These are phyloP conservation scores for Crotalaria pallida DNA, from an alignment of 306 rosid species.

Conservation along the genomic window DNA sequence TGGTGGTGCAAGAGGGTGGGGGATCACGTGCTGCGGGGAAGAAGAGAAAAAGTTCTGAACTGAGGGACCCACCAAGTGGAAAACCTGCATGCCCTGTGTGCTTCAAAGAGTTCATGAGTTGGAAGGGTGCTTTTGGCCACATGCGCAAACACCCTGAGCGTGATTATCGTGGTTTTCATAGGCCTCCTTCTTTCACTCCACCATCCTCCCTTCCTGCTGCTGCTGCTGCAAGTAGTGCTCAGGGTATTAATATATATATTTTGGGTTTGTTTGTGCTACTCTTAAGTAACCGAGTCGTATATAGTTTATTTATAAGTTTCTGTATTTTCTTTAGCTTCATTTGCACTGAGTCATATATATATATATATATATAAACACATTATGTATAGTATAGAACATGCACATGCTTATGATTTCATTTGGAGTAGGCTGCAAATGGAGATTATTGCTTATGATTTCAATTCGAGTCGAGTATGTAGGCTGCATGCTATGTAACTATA, in stretches of 20 bases:
- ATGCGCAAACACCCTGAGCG: conserved; percentile 35
- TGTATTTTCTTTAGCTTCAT: too few species aligned
- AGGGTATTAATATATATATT: background rate
- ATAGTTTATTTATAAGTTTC: too few species aligned
- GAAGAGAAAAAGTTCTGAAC: background rate
- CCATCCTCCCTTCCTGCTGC: background rate
- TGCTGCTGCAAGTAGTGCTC: background rate
- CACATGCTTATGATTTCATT: too few species aligned
- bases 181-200: conserved; percentile 22
- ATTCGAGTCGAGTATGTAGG: background rate
- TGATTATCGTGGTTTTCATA: conserved; percentile 16
- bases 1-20: background rate
- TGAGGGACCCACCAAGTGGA: conserved; percentile 21
- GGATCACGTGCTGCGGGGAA: background rate
- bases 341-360: too few species aligned
- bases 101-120: background rate
- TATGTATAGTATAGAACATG: too few species aligned
- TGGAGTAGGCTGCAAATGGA: too few species aligned
- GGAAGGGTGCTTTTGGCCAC: conserved; percentile 41
- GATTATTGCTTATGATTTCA: too few species aligned
- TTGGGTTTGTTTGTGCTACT: too few species aligned
- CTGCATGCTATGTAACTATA: too few species aligned
- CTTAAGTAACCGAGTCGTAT: too few species aligned
- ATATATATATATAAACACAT: too few species aligned
- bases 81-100: conserved; percentile 22